A percentile compares a stretch with the other conserved stretches of the same genome.
Conservation (phyloP, 2,329 filamentous ascomycete species). For the Monilinia laxa region DNA sequence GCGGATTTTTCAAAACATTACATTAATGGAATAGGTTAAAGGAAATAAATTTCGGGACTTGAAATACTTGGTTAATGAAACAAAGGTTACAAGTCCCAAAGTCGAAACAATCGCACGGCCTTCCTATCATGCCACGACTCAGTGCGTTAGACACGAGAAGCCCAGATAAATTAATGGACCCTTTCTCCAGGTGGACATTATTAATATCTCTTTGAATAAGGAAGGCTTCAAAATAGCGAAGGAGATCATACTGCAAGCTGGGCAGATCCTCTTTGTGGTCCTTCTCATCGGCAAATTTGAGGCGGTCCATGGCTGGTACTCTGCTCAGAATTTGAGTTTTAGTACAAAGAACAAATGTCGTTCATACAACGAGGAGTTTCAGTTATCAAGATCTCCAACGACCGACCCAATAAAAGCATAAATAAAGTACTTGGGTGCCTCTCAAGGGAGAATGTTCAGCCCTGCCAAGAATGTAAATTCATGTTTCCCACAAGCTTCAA, state of each 20-base stretch:
- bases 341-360: not conserved
- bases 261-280: no score
- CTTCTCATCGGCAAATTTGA: not conserved
- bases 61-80: not conserved
- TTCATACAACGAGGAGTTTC: not conserved
- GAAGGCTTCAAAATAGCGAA: not conserved
- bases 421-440: not conserved
- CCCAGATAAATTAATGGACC: not conserved
- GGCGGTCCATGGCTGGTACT: not conserved
- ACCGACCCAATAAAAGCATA: not conserved
- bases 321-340: not conserved
- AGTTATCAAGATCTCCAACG: not conserved
- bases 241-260: not conserved
- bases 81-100: not conserved
- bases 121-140: not conserved
- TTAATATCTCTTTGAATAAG: not conserved
- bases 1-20: not conserved
- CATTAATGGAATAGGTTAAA: not conserved
- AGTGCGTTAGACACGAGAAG: not conserved
- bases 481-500: not conserved
- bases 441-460: not conserved
- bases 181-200: not conserved
- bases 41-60: not conserved
- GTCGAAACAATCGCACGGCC: slow-evolving; percentile 11
- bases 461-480: not conserved